Evolutionary conservation across 306 rosid species (phyloP).

Genomic region (Vigna unguiculata): DNA sequence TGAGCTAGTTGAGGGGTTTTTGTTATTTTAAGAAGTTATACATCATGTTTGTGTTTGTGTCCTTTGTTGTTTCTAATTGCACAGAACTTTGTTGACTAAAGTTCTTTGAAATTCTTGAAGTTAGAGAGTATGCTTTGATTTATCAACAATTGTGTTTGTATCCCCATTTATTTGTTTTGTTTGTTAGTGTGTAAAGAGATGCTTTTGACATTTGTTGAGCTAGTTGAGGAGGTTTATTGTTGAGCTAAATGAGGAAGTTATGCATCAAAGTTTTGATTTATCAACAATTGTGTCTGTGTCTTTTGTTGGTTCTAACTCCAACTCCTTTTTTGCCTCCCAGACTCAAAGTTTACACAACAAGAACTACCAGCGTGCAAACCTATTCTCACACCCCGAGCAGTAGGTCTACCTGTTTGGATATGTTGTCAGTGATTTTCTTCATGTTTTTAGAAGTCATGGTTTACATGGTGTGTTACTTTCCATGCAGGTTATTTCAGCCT

Average conservation of each 20-base stretch:
- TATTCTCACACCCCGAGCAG: conserved; percentile 94
- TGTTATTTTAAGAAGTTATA: neutral
- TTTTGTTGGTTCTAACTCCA: conserved; percentile 13
- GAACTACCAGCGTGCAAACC: conserved; percentile 99
- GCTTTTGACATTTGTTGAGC: conserved; percentile 11
- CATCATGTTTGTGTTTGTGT: conserved; percentile 15
- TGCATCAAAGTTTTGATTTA: conserved; percentile 33
- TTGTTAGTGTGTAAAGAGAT: too few relatives aligned
- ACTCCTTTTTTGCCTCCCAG: conserved; percentile 50
- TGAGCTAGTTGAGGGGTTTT: neutral
- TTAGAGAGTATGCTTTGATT: conserved; percentile 23
- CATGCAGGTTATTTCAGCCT: conserved; percentile 88
- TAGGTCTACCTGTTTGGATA: conserved; percentile 40
- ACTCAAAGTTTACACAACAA: conserved; percentile 94
- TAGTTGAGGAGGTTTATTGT: neutral
- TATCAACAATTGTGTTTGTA: neutral
- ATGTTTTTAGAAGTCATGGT: conserved; percentile 12
- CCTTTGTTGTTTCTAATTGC: conserved; percentile 18
- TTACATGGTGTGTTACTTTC: conserved; percentile 19
- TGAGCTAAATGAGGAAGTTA: conserved; percentile 7
- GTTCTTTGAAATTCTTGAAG: neutral
- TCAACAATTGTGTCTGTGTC: conserved; percentile 11
- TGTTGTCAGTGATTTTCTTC: conserved; percentile 7
- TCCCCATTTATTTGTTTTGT: neutral
- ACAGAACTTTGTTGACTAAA: conserved; percentile 37